phyloP scores from a whole-genome alignment of 2,329 filamentous ascomycete genomes.

The Cryphonectria nitschkei region DNA sequence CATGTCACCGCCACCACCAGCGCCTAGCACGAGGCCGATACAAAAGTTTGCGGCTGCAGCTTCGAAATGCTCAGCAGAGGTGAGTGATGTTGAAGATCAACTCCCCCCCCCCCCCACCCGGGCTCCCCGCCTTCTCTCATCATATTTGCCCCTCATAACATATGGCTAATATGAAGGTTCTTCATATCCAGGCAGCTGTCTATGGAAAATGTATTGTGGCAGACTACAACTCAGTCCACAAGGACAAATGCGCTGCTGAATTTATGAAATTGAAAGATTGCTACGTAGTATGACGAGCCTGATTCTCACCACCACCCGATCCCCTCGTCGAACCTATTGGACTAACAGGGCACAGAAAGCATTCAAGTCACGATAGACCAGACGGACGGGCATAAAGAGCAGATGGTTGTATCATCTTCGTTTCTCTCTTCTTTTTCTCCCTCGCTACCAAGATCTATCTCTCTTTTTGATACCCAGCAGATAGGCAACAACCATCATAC shows the following conservation, averaged over 20 bases:
- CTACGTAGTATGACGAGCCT: constrained; percentile 69
- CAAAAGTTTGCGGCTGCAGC: constrained; percentile 59
- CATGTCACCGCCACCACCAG: constrained; percentile 26
- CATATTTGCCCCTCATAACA: neutral
- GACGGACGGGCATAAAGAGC: too few relatives aligned
- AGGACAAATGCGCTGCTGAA: constrained; percentile 86
- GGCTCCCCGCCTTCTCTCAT: too few relatives aligned
- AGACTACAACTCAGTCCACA: constrained; percentile 88
- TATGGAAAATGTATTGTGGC: constrained; percentile 92
- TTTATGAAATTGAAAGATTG: constrained; percentile 88
- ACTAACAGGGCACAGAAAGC: constrained; percentile 24
- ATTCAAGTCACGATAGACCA: constrained; percentile 22
- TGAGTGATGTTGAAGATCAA: constrained; percentile 35
- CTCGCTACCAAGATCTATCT: neutral
- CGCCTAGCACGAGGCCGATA: constrained; percentile 51
- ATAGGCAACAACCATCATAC: neutral
- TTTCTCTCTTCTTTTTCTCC: constrained; percentile 1
- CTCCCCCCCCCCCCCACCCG: neutral
- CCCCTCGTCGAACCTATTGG: neutral
- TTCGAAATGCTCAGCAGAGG: constrained; percentile 60
- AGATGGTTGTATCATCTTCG: constrained; percentile 10
- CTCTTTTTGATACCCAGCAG: constrained; percentile 11
- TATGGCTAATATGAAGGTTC: neutral
- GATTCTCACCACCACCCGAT: neutral
- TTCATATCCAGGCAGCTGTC: constrained; percentile 65